A percentile compares a stretch with the other conserved stretches of the same genome.
Evolutionary conservation across 192 early-diverging fungal species (phyloP).

Genomic region (Coemansia umbellata): DNA sequence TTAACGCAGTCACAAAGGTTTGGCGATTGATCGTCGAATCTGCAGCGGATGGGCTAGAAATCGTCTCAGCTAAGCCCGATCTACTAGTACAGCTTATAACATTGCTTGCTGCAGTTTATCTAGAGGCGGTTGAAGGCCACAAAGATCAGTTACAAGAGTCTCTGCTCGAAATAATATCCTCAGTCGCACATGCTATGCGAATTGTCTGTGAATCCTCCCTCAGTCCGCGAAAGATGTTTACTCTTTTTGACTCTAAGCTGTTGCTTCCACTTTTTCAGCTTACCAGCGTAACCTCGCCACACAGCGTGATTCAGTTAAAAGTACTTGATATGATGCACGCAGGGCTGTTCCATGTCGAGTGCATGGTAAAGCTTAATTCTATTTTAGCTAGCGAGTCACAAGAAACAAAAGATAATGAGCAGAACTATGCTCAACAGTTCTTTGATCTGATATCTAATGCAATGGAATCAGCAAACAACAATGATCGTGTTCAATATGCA

Average conservation of each 20-base stretch:
- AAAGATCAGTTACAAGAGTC: slow-evolving; percentile 1
- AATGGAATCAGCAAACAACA: slow-evolving; percentile 4
- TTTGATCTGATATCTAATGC: slow-evolving; percentile 7
- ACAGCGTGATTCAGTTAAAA: background rate
- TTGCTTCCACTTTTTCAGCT: slow-evolving; percentile 22
- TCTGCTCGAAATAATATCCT: slow-evolving; percentile 6
- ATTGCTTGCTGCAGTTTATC: slow-evolving; percentile 3
- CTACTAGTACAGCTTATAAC: slow-evolving; percentile 23
- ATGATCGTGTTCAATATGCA: slow-evolving; percentile 8
- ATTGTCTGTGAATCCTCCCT: slow-evolving; percentile 29
- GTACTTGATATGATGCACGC: slow-evolving; percentile 37
- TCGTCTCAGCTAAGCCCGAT: slow-evolving; percentile 19
- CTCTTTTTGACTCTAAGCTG: slow-evolving; percentile 20
- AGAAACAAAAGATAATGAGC: slow-evolving; percentile 2
- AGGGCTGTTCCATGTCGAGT: slow-evolving; percentile 29
- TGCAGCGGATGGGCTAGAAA: slow-evolving; percentile 26
- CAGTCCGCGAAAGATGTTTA: slow-evolving; percentile 29
- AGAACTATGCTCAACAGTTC: slow-evolving; percentile 12
- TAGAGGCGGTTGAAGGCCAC: background rate
- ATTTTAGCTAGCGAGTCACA: slow-evolving; percentile 5
- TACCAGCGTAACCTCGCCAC: background rate
- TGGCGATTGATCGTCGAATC: slow-evolving; percentile 25
- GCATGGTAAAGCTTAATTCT: slow-evolving; percentile 15
- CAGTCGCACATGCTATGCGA: slow-evolving; percentile 19
- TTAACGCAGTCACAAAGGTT: slow-evolving; percentile 13